These are phyloP conservation scores for Penicillium crystallinum DNA, from an alignment of 495 filamentous ascomycete genomes.

Conservation along the genomic window DNA sequence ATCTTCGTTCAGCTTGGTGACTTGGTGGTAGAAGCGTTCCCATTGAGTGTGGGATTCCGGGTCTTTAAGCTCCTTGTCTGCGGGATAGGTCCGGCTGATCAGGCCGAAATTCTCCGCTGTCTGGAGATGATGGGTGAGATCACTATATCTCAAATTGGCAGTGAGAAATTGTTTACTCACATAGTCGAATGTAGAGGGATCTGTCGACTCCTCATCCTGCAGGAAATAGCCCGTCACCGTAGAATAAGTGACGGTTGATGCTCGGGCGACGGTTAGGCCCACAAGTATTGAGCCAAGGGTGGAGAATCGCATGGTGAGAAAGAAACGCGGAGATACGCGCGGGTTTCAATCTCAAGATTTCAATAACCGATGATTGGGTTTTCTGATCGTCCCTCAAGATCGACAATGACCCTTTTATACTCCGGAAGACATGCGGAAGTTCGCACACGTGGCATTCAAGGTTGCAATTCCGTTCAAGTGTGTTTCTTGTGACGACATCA, in stretches of 20 bases:
- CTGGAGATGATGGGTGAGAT: slow-evolving; percentile 13
- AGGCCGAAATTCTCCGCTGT: slow-evolving; percentile 62
- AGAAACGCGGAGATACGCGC: slow-evolving; percentile 2
- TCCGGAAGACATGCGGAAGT: not conserved
- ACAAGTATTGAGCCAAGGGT: slow-evolving; percentile 16
- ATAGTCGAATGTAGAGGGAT: slow-evolving; percentile 62
- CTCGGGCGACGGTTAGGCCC: slow-evolving; percentile 20
- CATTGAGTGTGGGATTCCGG: slow-evolving; percentile 52
- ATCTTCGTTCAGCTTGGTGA: slow-evolving; percentile 49
- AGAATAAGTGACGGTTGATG: slow-evolving; percentile 50
- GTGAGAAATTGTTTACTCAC: slow-evolving; percentile 31
- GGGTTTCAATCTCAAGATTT: not conserved
- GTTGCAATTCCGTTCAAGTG: not conserved
- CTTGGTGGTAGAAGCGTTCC: slow-evolving; percentile 58
- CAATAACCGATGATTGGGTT: no score
- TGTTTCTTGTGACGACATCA: not conserved
- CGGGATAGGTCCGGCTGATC: slow-evolving; percentile 52
- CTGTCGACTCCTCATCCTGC: slow-evolving; percentile 61
- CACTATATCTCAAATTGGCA: not conserved
- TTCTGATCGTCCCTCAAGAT: slow-evolving; percentile 6
- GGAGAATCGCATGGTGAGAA: slow-evolving; percentile 28
- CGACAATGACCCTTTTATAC: slow-evolving; percentile 5
- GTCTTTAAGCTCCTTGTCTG: slow-evolving; percentile 36
- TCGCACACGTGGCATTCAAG: not conserved
- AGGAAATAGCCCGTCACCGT: slow-evolving; percentile 65